These are phyloP conservation scores for Coemansia sp. DNA, from an alignment of 192 early-diverging fungal genomes.

Conservation along the genomic window DNA sequence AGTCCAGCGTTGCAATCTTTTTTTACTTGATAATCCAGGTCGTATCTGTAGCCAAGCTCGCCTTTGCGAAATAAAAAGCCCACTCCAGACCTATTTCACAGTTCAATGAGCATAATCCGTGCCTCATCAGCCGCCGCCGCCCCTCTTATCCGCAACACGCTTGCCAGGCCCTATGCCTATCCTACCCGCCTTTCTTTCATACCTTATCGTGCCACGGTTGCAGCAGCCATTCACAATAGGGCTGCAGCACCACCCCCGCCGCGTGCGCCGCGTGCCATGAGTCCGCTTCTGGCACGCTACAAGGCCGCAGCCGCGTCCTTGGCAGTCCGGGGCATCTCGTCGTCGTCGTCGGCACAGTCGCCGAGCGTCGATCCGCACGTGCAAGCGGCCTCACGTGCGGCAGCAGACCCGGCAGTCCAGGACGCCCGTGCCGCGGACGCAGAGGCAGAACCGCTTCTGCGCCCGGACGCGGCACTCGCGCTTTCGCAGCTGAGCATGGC, in stretches of 20 bases:
- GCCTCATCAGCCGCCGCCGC: slow-evolving; percentile 23
- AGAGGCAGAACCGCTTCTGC: slow-evolving; percentile 24
- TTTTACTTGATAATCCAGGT: too few relatives aligned
- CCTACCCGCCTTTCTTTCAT: slow-evolving; percentile 32
- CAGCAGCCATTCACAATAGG: slow-evolving; percentile 23
- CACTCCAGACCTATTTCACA: neutral
- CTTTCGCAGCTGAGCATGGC: slow-evolving; percentile 37
- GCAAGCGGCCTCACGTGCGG: slow-evolving; percentile 12
- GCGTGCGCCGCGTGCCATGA: slow-evolving; percentile 23
- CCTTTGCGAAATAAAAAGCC: neutral
- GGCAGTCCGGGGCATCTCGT: slow-evolving; percentile 23
- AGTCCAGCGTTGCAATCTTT: too few relatives aligned
- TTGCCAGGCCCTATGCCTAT: slow-evolving; percentile 22
- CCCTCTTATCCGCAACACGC: slow-evolving; percentile 10
- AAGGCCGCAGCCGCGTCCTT: slow-evolving; percentile 22
- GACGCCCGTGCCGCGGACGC: slow-evolving; percentile 1
- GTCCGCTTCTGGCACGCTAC: neutral
- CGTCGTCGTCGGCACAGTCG: neutral
- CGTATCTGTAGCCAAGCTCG: neutral
- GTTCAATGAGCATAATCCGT: slow-evolving; percentile 16
- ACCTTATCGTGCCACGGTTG: slow-evolving; percentile 11
- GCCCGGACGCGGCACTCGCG: slow-evolving; percentile 43
- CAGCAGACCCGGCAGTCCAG: neutral
- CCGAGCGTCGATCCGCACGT: neutral
- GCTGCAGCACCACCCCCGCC: slow-evolving; percentile 28